These are phyloP conservation scores for Rehmannia glutinosa DNA, from an alignment of 257 asterid species.

Conservation along the genomic window DNA sequence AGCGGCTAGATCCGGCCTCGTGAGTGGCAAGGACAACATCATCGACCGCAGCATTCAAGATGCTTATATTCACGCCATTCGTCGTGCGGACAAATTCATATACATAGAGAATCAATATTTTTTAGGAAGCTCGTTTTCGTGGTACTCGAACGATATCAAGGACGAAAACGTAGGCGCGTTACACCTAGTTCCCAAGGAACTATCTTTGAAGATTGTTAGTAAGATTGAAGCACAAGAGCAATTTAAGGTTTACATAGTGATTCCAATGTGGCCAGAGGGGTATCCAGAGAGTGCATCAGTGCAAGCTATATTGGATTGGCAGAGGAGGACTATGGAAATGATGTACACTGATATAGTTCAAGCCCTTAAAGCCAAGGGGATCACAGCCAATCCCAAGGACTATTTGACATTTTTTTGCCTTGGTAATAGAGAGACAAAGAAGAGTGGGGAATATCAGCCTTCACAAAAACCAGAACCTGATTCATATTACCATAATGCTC, in stretches of 20 bases:
- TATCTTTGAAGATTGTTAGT: too few species aligned
- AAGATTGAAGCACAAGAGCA: conserved; percentile 26
- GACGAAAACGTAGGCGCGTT: conserved; percentile 20
- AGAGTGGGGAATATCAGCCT: conserved; percentile 29
- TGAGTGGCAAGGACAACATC: conserved; percentile 34
- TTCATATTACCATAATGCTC: conserved; percentile 21
- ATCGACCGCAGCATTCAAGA: conserved; percentile 38
- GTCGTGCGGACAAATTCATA: conserved; percentile 29
- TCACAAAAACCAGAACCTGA: conserved; percentile 24
- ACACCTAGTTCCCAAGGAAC: conserved; percentile 29
- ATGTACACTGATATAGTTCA: conserved; percentile 28
- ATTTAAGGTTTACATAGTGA: conserved; percentile 24
- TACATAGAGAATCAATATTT: conserved; percentile 36
- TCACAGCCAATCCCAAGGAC: conserved; percentile 22
- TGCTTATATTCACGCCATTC: conserved; percentile 34
- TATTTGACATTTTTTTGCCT: conserved; percentile 39
- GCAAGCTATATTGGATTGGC: conserved; percentile 24
- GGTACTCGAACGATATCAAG: conserved; percentile 25
- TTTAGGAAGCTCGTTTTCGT: conserved; percentile 28
- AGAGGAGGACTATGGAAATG: conserved; percentile 43
- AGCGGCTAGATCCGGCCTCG: conserved; percentile 25
- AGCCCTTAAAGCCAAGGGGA: conserved; percentile 21
- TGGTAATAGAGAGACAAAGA: conserved; percentile 26
- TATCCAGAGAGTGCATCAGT: conserved; percentile 26
- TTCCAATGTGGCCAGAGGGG: conserved; percentile 43